Conservation (phyloP, 192 early-diverging fungal genomes). For the Coemansia sp. region DNA sequence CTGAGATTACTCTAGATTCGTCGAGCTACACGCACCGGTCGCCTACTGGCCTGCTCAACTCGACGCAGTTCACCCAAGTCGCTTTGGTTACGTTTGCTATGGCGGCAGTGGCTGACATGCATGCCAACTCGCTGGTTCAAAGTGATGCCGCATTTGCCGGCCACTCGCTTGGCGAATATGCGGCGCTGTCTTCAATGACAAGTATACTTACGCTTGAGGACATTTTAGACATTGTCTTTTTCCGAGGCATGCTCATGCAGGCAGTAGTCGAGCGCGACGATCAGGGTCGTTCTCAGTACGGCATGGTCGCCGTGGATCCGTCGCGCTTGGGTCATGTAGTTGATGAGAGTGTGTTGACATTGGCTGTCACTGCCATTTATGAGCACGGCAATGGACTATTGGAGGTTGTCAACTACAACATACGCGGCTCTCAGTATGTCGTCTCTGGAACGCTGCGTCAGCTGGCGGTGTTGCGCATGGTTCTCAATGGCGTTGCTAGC, state of each 20-base stretch:
- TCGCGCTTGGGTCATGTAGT: slow-evolving; percentile 76
- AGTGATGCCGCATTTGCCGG: slow-evolving; percentile 84
- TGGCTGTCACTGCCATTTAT: slow-evolving; percentile 72
- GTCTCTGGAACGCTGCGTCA: slow-evolving; percentile 80
- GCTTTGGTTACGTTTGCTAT: slow-evolving; percentile 84
- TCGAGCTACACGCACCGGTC: slow-evolving; percentile 78
- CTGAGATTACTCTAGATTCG: slow-evolving; percentile 68
- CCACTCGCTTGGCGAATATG: slow-evolving; percentile 93
- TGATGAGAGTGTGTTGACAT: slow-evolving; percentile 67
- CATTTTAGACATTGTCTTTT: slow-evolving; percentile 88
- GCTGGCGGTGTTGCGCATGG: slow-evolving; percentile 79
- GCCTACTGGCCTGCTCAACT: slow-evolving; percentile 78
- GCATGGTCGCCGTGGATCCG: slow-evolving; percentile 93
- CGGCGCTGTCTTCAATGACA: slow-evolving; percentile 78
- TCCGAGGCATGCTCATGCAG: slow-evolving; percentile 98
- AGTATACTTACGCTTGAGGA: slow-evolving; percentile 74
- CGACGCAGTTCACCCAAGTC: slow-evolving; percentile 95
- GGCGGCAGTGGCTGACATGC: slow-evolving; percentile 88
- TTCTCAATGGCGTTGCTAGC: slow-evolving; percentile 81
- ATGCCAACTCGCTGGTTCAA: slow-evolving; percentile 77
- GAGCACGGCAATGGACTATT: slow-evolving; percentile 72
- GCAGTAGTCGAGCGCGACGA: slow-evolving; percentile 81
- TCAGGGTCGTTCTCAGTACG: slow-evolving; percentile 83
- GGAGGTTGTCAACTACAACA: slow-evolving; percentile 97
- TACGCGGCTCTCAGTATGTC: slow-evolving; percentile 93